phyloP scores from a whole-genome alignment of 306 rosid genomes.

The Dicorynia guianensis region DNA sequence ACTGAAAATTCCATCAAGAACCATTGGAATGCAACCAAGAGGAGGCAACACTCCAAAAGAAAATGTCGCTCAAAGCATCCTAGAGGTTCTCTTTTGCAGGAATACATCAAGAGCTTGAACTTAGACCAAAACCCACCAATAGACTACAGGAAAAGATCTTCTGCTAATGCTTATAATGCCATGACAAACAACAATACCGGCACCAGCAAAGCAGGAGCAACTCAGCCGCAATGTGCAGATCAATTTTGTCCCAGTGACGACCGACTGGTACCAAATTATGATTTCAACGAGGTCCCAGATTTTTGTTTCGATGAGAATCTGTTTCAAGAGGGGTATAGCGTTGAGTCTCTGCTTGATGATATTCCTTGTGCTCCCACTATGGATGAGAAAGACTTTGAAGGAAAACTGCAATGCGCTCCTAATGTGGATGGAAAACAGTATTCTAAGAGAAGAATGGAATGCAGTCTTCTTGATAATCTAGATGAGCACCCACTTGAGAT shows the following conservation, averaged over 20 bases:
- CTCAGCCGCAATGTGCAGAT: conserved; percentile 12
- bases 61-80: conserved; percentile 79
- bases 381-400: conserved; percentile 37
- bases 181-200: conserved; percentile 8
- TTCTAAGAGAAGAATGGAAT: not conserved
- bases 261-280: conserved; percentile 49
- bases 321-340: conserved; percentile 62
- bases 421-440: conserved; percentile 4
- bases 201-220: conserved; percentile 28
- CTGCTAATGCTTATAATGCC: conserved; percentile 1
- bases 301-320: conserved; percentile 66
- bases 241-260: conserved; percentile 47
- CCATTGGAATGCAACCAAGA: conserved; percentile 97
- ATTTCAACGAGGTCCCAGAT: conserved; percentile 59
- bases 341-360: conserved; percentile 72
- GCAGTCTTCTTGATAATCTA: conserved; percentile 13
- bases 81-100: conserved; percentile 71
- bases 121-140: conserved; percentile 53
- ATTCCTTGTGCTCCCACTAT: conserved; percentile 44
- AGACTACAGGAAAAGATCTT: conserved; percentile 51
- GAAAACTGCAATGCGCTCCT: conserved; percentile 18
- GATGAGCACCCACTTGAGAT: conserved; percentile 35
- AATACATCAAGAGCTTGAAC: conserved; percentile 86
- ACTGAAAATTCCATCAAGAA: conserved; percentile 93
- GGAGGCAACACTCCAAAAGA: conserved; percentile 86